Conservation (phyloP, 768 basidiomycete genomes). For the Neoboletus subvelutipes region DNA sequence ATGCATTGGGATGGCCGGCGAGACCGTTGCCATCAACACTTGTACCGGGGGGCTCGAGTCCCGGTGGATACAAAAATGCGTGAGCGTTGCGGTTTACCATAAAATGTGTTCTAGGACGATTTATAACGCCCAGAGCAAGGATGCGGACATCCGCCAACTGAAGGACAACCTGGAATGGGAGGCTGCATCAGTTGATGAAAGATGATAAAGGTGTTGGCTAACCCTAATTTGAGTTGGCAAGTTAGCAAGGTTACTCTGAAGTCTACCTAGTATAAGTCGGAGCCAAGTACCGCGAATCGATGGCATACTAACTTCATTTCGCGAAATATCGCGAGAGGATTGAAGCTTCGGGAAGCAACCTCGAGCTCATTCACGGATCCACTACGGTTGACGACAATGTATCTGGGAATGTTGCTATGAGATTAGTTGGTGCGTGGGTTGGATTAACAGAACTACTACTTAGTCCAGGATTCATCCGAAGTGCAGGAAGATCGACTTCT, state of each 20-base stretch:
- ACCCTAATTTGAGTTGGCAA: constrained; percentile 68
- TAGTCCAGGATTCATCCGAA: constrained; percentile 80
- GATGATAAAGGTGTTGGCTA: constrained; percentile 23
- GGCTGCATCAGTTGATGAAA: constrained; percentile 7
- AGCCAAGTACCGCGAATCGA: not conserved
- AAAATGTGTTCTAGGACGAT: constrained; percentile 53
- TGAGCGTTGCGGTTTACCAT: constrained; percentile 69
- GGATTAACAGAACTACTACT: constrained; percentile 41
- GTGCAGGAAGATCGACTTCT: constrained; percentile 69
- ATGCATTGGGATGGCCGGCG: not conserved
- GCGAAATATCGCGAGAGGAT: constrained; percentile 65
- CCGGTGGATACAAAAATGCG: constrained; percentile 67
- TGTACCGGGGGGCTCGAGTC: constrained; percentile 40
- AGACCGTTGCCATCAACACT: constrained; percentile 1
- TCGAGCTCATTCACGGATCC: constrained; percentile 73
- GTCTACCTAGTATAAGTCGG: constrained; percentile 36
- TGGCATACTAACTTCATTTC: constrained; percentile 63
- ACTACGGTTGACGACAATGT: constrained; percentile 72
- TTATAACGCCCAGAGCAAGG: constrained; percentile 65
- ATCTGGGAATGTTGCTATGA: constrained; percentile 40
- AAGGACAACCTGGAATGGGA: constrained; percentile 53
- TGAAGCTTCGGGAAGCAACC: constrained; percentile 63
- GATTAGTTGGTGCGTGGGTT: not conserved
- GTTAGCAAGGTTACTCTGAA: constrained; percentile 67
- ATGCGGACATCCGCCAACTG: constrained; percentile 72